Conservation (phyloP, 768 basidiomycete species). For the Mycena kentingensis region DNA sequence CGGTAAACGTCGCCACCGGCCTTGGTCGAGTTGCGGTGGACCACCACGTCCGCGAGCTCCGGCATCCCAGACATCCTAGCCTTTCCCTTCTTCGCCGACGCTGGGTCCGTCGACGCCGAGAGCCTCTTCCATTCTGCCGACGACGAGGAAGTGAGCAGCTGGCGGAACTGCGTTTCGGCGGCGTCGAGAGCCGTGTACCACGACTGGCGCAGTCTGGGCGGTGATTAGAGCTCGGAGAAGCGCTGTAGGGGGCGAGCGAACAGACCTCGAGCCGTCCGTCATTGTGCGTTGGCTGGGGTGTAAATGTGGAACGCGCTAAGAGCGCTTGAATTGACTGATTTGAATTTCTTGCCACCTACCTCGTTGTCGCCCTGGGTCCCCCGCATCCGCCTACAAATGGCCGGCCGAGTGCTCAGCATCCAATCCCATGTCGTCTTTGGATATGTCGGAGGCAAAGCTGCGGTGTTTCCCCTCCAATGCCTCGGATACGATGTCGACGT, state of each 20-base stretch:
- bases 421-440: constrained; percentile 94
- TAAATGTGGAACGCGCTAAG: constrained; percentile 11
- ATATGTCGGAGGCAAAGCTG: constrained; percentile 88
- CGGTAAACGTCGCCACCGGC: constrained; percentile 78
- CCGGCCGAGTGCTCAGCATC: constrained; percentile 76
- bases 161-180: constrained; percentile 77
- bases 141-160: constrained; percentile 69
- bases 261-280: constrained; percentile 66
- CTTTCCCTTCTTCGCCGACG: constrained; percentile 62
- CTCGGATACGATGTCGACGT: constrained; percentile 97
- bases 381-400: neutral
- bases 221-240: no score
- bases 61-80: constrained; percentile 51
- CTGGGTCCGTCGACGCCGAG: constrained; percentile 41
- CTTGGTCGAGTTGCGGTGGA: constrained; percentile 73
- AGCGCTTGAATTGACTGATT: neutral
- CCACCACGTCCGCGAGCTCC: constrained; percentile 69
- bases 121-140: constrained; percentile 84
- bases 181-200: constrained; percentile 77
- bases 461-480: constrained; percentile 76
- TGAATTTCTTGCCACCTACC: no score
- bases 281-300: constrained; percentile 28
- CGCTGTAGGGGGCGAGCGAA: no score
- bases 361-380: neutral
- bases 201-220: constrained; percentile 72